A percentile compares a stretch with the other conserved stretches of the same genome.
Conservation (phyloP, 306 rosid species). For the Vigna mungo region DNA sequence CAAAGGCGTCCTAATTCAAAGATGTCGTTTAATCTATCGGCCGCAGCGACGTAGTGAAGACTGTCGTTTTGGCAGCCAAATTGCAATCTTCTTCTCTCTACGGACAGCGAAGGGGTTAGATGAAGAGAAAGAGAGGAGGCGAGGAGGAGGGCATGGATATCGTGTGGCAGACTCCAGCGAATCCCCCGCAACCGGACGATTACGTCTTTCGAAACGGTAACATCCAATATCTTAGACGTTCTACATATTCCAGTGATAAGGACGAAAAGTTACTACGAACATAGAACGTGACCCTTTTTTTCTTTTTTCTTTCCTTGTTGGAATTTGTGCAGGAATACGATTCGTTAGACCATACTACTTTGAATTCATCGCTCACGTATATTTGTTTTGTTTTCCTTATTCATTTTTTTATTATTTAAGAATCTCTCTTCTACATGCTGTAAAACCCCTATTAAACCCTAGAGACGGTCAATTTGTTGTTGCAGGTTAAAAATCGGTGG, state of each 20-base stretch:
- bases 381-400: conserved; percentile 46
- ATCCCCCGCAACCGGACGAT: conserved; percentile 70
- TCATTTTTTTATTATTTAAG: not conserved
- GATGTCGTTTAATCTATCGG: no score
- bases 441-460: conserved; percentile 51
- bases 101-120: not conserved
- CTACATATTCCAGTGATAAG: not conserved
- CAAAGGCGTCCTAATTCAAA: not conserved
- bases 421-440: not conserved
- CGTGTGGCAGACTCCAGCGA: conserved; percentile 91
- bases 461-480: conserved; percentile 27
- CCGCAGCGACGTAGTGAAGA: not conserved
- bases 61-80: conserved; percentile 35
- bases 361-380: conserved; percentile 89
- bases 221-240: not conserved
- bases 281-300: not conserved
- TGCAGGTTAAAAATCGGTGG: conserved; percentile 91
- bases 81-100: not conserved
- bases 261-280: not conserved
- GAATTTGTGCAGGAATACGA: conserved; percentile 71
- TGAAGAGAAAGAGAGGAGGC: conserved; percentile 53
- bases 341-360: conserved; percentile 89
- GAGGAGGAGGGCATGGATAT: conserved; percentile 63
- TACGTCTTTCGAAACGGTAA: conserved; percentile 77
- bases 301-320: not conserved